Evolutionary conservation across 2,329 filamentous ascomycete genomes (phyloP), one percentile per base, ranked within the genome.

Genomic region (Pyrenochaeta sp.): DNA sequence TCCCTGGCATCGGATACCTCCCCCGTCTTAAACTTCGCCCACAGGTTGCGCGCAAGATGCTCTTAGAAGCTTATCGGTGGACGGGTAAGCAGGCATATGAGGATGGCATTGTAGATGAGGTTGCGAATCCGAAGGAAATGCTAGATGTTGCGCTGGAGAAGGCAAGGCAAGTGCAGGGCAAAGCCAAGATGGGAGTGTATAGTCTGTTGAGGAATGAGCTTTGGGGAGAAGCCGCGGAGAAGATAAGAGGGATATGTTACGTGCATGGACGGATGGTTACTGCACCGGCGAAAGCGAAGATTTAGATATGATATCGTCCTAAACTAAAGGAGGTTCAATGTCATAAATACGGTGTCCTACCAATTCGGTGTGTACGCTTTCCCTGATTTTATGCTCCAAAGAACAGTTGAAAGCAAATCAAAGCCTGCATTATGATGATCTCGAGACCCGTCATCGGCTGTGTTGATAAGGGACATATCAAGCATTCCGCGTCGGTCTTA

Each of bases 11-110:
- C 47, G 84, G 84, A 3, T 74, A 79, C 2, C 75, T 86, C 6
- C 82, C 83, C 1, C 78, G 83, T 1, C 73, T 85, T 7, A 86
- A 86, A 65, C 77, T 86, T 2, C 77, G 72, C 0, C 82, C 83
- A 9, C 77, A 80, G 45, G 71, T 85, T n/a, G 83, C 84, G 13
- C 73, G 83, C 4, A 85, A 84, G 65, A 85, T 86, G 83, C 69
- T 86, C 30, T 76, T 86, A 3, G 84, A 86, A 66, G 84, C 83
- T 19, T 81, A 86, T 55, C 77, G 72, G 39, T 86, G 83, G 83
- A 86, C 84, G 0, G 83, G 82, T 0, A 76, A 80, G 58, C 78
- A 83, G 57, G 84, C 84, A 2, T 58, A 83, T 5, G 70, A 77
- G 56, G 84, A 86, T 68, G 84, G 84, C 0, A 82, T 86, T 55